Evolutionary conservation across 805 yeast genomes (phyloP), one percentile per base, ranked within the genome.

Genomic region (Yarrowia sp.): DNA sequence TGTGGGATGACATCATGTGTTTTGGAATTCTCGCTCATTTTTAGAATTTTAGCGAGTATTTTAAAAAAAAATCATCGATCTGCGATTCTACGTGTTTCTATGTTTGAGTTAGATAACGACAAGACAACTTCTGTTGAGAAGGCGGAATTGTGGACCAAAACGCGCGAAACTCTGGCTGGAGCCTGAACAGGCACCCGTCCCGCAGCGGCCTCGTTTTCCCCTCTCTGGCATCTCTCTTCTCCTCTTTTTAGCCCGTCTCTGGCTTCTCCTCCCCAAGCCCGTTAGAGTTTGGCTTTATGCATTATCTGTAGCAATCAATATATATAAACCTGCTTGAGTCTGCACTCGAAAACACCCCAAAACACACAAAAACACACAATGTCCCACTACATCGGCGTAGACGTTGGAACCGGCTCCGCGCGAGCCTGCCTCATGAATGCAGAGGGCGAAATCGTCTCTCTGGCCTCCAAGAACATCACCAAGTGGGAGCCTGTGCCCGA

Each of bases 371-470:
- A 38, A 2, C 42, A 13, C n/a, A 21, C 44, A 22, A 49, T 33
- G 41, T 27, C 38, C 12, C 64, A 78, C 72, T 89, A 84, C 69
- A 82, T 90, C 62, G 97, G 97, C 61, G 91, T 90, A 7, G 97
- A 90, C 71, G 96, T 94, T 24, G 99, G 99, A n/a, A 92, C 98
- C 0, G 99, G 98, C 14, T 88, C 96, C 1, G 97, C 97, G 6
- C 80, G 99, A 66, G 98, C 98, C 5, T 93, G 97, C 69, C 78
- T 94, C 14, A 89, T 93, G 65, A 94, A 92, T 72, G 82, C 84
- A 68, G 77, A 81, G 41, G 98, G 98, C 53, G 85, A 87, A 44
- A 91, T 94, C 60, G 75, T 90, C 55, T 72, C 76, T 5, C 75
- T 91, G 56, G 83, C 92, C 18, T 91, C 92, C 69, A 81, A 91